Evolutionary conservation across 2,329 filamentous ascomycete genomes (phyloP).

Genomic region (Fusarium sp.): DNA sequence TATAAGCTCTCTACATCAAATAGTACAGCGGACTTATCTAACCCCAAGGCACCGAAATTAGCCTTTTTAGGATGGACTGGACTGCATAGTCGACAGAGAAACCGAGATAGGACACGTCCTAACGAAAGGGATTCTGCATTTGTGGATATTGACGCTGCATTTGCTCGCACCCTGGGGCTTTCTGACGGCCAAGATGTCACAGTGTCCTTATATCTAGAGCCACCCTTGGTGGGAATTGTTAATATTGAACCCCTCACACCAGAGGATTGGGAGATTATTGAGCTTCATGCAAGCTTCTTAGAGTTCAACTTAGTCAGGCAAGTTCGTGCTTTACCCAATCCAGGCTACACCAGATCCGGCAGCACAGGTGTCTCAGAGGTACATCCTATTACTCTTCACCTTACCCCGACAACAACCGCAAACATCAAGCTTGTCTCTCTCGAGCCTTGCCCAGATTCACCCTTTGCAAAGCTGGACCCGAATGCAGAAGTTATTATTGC

Average conservation of each 20-base stretch:
- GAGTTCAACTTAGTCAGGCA: constrained; percentile 94
- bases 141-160: too few species aligned
- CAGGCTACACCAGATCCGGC: constrained; percentile 47
- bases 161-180: constrained; percentile 91
- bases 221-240: constrained; percentile 89
- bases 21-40: too few species aligned
- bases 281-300: constrained; percentile 93
- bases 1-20: too few species aligned
- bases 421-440: constrained; percentile 90
- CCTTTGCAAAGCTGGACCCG: constrained; percentile 93
- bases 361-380: background rate
- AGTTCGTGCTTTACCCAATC: constrained; percentile 94
- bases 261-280: constrained; percentile 99
- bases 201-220: constrained; percentile 82
- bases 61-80: too few species aligned
- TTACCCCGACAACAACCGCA: constrained; percentile 94
- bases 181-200: too few species aligned
- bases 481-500: constrained; percentile 98
- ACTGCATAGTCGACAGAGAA: too few species aligned
- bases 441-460: constrained; percentile 69
- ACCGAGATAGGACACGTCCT: too few species aligned
- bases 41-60: too few species aligned
- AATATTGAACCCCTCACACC: constrained; percentile 96
- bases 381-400: constrained; percentile 67
- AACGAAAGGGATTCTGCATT: too few species aligned